A percentile compares a stretch with the other conserved stretches of the same genome.
These are phyloP conservation scores for Phylloporus sp. DNA, from an alignment of 768 basidiomycete genomes.

Conservation along the genomic window DNA sequence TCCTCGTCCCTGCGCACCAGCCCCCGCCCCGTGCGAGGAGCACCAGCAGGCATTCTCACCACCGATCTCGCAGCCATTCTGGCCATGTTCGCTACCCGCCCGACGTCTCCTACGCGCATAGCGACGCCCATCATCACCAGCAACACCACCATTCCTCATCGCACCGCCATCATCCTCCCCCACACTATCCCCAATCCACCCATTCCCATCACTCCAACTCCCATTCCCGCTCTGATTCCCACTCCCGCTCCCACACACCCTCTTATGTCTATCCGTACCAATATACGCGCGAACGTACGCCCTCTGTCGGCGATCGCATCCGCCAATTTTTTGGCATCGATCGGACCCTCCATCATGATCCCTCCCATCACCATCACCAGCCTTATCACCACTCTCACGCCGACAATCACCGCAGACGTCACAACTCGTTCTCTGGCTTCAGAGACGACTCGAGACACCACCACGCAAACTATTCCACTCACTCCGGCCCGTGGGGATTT, in stretches of 20 bases:
- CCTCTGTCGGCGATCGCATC: conserved; percentile 35
- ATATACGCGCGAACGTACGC: conserved; percentile 13
- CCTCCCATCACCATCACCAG: conserved; percentile 2
- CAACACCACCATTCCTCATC: conserved; percentile 8
- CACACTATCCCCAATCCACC: conserved; percentile 10
- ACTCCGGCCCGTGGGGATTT: conserved; percentile 20
- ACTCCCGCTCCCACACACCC: conserved; percentile 3
- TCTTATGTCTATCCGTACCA: conserved; percentile 16
- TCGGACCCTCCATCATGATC: background rate
- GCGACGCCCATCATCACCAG: conserved; percentile 18
- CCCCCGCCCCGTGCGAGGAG: conserved; percentile 7
- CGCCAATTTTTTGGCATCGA: conserved; percentile 35
- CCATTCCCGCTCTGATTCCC: conserved; percentile 9
- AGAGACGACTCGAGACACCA: conserved; percentile 15
- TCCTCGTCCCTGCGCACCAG: conserved; percentile 1
- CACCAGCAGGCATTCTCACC: conserved; percentile 15
- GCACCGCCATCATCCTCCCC: conserved; percentile 8
- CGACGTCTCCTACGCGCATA: conserved; percentile 7
- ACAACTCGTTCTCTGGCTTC: conserved; percentile 23
- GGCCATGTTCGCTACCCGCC: background rate
- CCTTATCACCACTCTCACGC: background rate
- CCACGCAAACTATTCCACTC: conserved; percentile 16
- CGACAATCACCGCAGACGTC: conserved; percentile 19
- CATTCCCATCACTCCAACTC: conserved; percentile 12
- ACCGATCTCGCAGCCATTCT: conserved; percentile 8